Conservation (phyloP, 2,329 filamentous ascomycete species). For the Penicillium sp. region DNA sequence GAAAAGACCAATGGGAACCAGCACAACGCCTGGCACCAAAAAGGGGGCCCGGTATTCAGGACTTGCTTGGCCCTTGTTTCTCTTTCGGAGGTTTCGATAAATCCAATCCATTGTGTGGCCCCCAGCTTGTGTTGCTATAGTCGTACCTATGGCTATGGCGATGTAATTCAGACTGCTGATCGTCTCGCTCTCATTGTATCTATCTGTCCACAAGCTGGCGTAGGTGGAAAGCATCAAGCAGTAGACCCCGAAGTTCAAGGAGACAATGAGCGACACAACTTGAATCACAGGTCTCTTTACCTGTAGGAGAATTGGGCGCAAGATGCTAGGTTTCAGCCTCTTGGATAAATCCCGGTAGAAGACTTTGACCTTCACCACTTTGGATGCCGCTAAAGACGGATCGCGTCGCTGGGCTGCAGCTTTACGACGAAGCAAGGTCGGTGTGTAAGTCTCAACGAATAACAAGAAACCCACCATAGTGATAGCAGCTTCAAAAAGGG, state of each 20-base stretch:
- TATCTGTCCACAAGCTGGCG: conserved; percentile 32
- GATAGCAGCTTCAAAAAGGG: conserved; percentile 59
- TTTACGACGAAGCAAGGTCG: conserved; percentile 60
- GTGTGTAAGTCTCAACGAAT: conserved; percentile 62
- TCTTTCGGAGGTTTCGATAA: neutral
- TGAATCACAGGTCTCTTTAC: neutral
- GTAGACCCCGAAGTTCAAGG: conserved; percentile 53
- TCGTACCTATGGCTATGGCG: neutral
- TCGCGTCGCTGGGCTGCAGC: neutral
- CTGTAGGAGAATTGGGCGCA: neutral
- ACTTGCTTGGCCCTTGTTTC: neutral
- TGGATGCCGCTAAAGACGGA: neutral
- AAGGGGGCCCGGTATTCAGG: neutral
- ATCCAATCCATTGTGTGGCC: neutral
- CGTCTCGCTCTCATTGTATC: neutral
- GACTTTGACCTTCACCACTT: neutral
- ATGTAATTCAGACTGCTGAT: neutral
- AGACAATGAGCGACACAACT: neutral
- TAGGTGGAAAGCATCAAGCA: conserved; percentile 62
- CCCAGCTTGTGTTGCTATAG: neutral
- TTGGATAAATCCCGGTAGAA: conserved; percentile 20
- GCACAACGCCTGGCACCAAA: neutral
- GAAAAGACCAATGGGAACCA: neutral
- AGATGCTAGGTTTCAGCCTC: conserved; percentile 44
- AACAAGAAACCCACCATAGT: conserved; percentile 60